These are phyloP conservation scores for Solanum sparsipilum DNA, from an alignment of 257 asterid genomes.

Conservation along the genomic window DNA sequence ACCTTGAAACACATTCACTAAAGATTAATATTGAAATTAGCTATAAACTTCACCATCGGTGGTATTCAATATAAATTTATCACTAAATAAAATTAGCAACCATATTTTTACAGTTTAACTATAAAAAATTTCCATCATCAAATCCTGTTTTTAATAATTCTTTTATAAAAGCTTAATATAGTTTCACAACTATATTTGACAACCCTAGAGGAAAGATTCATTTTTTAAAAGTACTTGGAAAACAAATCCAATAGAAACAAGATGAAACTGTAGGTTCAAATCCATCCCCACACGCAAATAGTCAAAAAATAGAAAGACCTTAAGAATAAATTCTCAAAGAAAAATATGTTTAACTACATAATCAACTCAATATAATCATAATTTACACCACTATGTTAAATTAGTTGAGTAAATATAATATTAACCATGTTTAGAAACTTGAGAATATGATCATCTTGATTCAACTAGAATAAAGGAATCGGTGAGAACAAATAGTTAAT, in stretches of 20 bases:
- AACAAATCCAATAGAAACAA: too few relatives aligned
- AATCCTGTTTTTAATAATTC: too few relatives aligned
- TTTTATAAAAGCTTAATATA: too few relatives aligned
- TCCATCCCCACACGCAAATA: not conserved
- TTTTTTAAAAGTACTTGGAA: not conserved
- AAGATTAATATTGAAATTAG: too few relatives aligned
- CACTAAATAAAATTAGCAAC: not conserved
- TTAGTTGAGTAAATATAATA: too few relatives aligned
- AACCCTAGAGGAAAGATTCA: not conserved
- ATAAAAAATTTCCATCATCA: fast-evolving
- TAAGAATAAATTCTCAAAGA: too few relatives aligned
- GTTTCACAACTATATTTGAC: too few relatives aligned
- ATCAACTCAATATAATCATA: not conserved
- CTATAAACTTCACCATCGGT: too few relatives aligned
- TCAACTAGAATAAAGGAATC: not conserved
- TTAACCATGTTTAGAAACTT: not conserved
- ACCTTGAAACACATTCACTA: not conserved
- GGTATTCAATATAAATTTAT: too few relatives aligned
- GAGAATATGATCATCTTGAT: not conserved
- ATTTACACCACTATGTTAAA: not conserved
- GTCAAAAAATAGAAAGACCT: not conserved
- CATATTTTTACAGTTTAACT: too few relatives aligned
- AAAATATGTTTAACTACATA: not conserved
- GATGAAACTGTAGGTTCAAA: not conserved
- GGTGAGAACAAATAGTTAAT: not conserved